Evolutionary conservation across 2,329 filamentous ascomycete species (phyloP), one percentile per base, ranked within the genome.

Genomic region (Colletotrichum limetticola): DNA sequence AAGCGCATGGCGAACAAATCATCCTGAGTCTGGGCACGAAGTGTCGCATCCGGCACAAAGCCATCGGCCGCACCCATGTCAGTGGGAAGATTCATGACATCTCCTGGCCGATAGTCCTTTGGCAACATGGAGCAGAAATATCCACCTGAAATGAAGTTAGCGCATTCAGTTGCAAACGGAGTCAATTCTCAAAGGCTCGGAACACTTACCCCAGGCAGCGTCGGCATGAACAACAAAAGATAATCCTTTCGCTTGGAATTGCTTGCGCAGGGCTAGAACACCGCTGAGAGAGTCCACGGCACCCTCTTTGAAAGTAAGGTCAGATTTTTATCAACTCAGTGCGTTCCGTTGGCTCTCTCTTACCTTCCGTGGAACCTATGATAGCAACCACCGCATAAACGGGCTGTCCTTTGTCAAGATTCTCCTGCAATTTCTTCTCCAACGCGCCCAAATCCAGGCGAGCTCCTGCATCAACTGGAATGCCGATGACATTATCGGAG

Each of bases 1-100:
- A 49, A 49, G 16, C 42, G 42, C 42, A 49, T 49, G 19, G 42
- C 42, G 8, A 49, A 49, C 86, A 49, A 9, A n/a, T 49, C 42
- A 8, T 49, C 42, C 42, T 49, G 42, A n/a, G 42, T 49, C 19
- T 49, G 16, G 42, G 42, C 42, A 7, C 42, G 42, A n/a, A 49
- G 42, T 49, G 42, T n/a, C 42, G 42, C 42, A n/a, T 49, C 42
- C 1, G 42, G 42, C 19, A 49, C 42, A 19, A 49, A 49, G 3
- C 42, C 42, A 49, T 49, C 42, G 19, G 42, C 42, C 42, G 42
- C 42, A 49, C 42, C 42, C 42, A 49, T 49, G 42, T 49, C 42
- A n/a, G 42, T 49, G 16, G 42, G 42, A 19, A 49, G 42, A 49
- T 49, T 49, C 42, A 49, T 49, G 42, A 49, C 42, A 49, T 49